Evolutionary conservation across 1,284 basidiomycete genomes (phyloP), one percentile per base, ranked within the genome.

Genomic region (Sporisorium sorghi): DNA sequence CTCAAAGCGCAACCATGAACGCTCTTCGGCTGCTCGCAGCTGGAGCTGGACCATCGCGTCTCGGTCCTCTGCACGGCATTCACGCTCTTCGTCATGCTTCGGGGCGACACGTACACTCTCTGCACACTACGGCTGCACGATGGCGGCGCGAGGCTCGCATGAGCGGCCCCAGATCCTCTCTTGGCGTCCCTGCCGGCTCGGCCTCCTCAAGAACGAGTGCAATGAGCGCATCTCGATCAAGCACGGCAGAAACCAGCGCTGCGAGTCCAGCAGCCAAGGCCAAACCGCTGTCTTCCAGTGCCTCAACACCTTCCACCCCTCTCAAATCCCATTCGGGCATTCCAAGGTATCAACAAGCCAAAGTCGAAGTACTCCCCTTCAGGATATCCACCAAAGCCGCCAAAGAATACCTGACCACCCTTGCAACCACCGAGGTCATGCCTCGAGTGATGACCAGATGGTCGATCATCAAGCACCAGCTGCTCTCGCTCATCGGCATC

Each of bases 301-400:
- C 19, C 17, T 5, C 53, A 11, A 14, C 51, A 3, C 26, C 43
- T 10, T 37, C 51, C 17, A 42, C 39, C 3, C 19, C 39, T 33
- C 28, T 32, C 19, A 23, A 30, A 23, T 32, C 51, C 28, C 26
- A 11, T 37, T 56, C 54, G 3, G 53, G 47, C 49, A 49, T 47
- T 10, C 53, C 72, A 37, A 21, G 62, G 28, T 62, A 65, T 43
- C 56, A 66, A 15, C 63, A 64, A 42, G 50, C 73, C 40, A 75
- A 75, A 28, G 73, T 75, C 2, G 73, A 75, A 33, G 64, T 68
- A 19, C 28, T 75, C 7, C 68, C 67, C 2, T 75, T 75, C 40
- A 47, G 64, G 24, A 39, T 75, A 40, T 32, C 65, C 12, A 58
- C 64, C 5, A 40, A 75, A 32, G 52, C 53, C 2, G 73, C 73